Base-by-base conservation (phyloP, 306 rosid genomes). In the Acacia crassicarpa region DNA sequence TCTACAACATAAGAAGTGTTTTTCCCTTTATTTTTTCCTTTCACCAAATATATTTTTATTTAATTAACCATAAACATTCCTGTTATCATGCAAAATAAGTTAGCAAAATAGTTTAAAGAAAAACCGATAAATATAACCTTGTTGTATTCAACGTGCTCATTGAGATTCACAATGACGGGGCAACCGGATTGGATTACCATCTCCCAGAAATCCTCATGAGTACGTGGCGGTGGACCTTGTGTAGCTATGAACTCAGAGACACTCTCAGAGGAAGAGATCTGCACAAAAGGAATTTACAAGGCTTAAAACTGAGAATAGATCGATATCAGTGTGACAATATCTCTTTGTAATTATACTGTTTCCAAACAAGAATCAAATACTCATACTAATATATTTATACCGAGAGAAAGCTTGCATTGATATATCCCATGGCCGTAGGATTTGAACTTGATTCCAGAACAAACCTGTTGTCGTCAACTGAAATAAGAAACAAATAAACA, bases 121-220 rank as follows among this genome's bases (percentile, higher is more conserved):
- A 27, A 27, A 27, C 27, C 27, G 1, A 27, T 27, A 27, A 27
- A 27, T 27, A 27, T 27, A 27, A 30, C 32, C 32, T 30, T 30
- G 83, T 89, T 83, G 84, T 91, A 63, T 84, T 92, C 98, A 15
- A 94, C 90, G 84, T 93, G 87, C 79, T 87, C 84, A 77, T 98
- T 93, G 66, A 95, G 95, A 98, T 92, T 95, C 75, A 95, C 90
- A 84, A 95, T 86, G 32, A 87, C 94, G 77, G 96, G 99, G 83
- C 99, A 91, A 54, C 16, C 88, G 59, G 82, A 79, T 85, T 95
- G 93, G 35, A 92, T 82, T 61, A 91, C 83, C 99, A 95, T 93
- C 86, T 89, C 98, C 99, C 99, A 95, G 88, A 93, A 95, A 90
- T 93, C 99, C 87, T 92, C 94, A 15, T 74, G 92, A 9, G 99